Conservation (phyloP, 106 monocot genomes). For the Gastrodia elata region DNA sequence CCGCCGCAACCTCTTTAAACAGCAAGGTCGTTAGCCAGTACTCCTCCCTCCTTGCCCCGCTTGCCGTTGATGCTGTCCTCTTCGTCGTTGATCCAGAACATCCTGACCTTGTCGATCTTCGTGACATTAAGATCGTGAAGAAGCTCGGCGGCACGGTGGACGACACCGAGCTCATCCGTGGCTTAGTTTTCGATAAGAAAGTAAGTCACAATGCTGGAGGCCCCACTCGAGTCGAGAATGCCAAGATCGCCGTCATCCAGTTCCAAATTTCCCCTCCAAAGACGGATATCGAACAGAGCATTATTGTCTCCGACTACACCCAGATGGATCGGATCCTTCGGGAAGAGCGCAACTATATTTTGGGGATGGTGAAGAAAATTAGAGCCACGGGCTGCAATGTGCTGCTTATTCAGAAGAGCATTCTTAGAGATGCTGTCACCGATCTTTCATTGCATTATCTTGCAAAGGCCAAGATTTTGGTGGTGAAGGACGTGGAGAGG, state of each 20-base stretch:
- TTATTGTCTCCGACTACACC: conserved; percentile 79
- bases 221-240: conserved; percentile 72
- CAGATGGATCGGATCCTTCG: conserved; percentile 94
- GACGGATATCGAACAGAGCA: conserved; percentile 94
- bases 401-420: conserved; percentile 90
- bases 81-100: conserved; percentile 68
- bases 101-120: conserved; percentile 78
- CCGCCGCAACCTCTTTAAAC: conserved; percentile 86
- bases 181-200: conserved; percentile 89
- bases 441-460: conserved; percentile 90
- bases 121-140: conserved; percentile 73
- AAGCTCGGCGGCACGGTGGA: conserved; percentile 93
- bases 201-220: conserved; percentile 76
- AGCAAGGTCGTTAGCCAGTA: conserved; percentile 91
- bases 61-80: conserved; percentile 75
- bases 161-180: conserved; percentile 72
- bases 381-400: conserved; percentile 80
- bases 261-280: conserved; percentile 97
- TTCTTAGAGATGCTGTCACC: conserved; percentile 89
- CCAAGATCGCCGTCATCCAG: conserved; percentile 90
- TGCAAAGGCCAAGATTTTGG: conserved; percentile 87
- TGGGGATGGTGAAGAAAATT: conserved; percentile 93
- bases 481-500: conserved; percentile 88
- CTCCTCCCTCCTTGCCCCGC: conserved; percentile 84
- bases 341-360: conserved; percentile 84